These are phyloP conservation scores for Microbotryum intermedium DNA, from an alignment of 1,284 basidiomycete genomes.

Conservation along the genomic window DNA sequence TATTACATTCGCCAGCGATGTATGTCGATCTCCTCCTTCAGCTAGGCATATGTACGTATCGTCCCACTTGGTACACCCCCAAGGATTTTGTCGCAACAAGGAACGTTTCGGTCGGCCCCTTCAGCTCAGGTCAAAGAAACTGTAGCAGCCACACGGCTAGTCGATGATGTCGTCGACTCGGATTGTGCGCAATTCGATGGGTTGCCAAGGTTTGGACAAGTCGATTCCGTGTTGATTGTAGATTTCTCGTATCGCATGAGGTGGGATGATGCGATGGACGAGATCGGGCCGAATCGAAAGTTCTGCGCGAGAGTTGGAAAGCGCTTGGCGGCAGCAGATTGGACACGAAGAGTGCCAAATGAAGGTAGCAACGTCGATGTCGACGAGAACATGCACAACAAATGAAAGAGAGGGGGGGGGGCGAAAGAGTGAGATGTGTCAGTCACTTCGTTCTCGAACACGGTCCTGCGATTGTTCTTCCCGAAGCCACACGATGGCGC, in stretches of 20 bases:
- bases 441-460: too few relatives aligned
- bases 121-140: too few relatives aligned
- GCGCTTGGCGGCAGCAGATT: too few relatives aligned
- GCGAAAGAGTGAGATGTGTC: neutral
- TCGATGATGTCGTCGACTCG: neutral
- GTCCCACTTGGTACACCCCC: too few relatives aligned
- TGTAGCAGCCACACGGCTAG: too few relatives aligned
- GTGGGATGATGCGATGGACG: conserved; percentile 77
- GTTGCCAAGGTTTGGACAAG: conserved; percentile 49
- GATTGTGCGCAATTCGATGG: conserved; percentile 27
- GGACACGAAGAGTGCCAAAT: neutral
- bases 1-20: too few relatives aligned
- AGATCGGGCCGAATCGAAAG: conserved; percentile 91
- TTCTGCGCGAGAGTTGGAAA: conserved; percentile 44
- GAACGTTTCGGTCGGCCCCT: too few relatives aligned
- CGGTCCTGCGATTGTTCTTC: too few relatives aligned
- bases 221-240: conserved; percentile 72
- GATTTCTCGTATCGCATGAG: conserved; percentile 70
- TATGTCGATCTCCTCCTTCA: too few relatives aligned
- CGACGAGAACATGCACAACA: neutral
- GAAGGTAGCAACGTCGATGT: neutral
- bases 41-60: too few relatives aligned
- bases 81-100: too few relatives aligned
- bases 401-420: neutral
- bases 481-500: too few relatives aligned